Percentiles rank a stretch among this genome's conserved stretches.
phyloP scores from a whole-genome alignment of 192 early-diverging fungal species.

The Phycomyces nitens region DNA sequence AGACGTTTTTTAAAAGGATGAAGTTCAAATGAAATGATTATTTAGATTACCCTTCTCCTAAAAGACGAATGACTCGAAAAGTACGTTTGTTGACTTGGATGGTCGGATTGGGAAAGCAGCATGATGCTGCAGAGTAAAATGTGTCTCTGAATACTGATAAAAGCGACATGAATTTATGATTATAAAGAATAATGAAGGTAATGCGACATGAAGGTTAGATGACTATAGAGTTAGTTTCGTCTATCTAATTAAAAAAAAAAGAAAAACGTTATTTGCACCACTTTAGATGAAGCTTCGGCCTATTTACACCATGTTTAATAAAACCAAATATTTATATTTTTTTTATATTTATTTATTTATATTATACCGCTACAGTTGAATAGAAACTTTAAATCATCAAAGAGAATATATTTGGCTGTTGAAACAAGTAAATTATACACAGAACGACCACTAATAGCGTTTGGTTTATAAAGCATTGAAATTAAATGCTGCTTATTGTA shows the following conservation, averaged over 20 bases:
- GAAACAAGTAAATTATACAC: too few species aligned
- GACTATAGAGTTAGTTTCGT: not conserved
- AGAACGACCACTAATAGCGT: too few species aligned
- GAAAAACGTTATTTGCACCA: slow-evolving; percentile 1
- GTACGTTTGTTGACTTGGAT: slow-evolving; percentile 47
- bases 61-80: slow-evolving; percentile 50
- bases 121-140: slow-evolving; percentile 36
- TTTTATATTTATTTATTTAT: too few species aligned
- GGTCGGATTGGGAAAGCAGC: slow-evolving; percentile 40
- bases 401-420: too few species aligned
- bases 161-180: slow-evolving; percentile 23
- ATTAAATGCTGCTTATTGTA: too few species aligned
- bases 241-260: not conserved
- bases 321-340: not conserved
- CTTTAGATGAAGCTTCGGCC: not conserved
- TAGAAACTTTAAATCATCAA: too few species aligned
- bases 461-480: too few species aligned
- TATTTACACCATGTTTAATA: not conserved
- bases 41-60: slow-evolving; percentile 60
- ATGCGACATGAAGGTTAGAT: not conserved
- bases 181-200: not conserved
- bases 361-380: too few species aligned
- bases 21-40: not conserved
- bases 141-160: slow-evolving; percentile 39
- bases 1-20: not conserved